A percentile compares a stretch with the other conserved stretches of the same genome.
Conservation (phyloP, 495 filamentous ascomycete genomes). For the Penicillium parvum region DNA sequence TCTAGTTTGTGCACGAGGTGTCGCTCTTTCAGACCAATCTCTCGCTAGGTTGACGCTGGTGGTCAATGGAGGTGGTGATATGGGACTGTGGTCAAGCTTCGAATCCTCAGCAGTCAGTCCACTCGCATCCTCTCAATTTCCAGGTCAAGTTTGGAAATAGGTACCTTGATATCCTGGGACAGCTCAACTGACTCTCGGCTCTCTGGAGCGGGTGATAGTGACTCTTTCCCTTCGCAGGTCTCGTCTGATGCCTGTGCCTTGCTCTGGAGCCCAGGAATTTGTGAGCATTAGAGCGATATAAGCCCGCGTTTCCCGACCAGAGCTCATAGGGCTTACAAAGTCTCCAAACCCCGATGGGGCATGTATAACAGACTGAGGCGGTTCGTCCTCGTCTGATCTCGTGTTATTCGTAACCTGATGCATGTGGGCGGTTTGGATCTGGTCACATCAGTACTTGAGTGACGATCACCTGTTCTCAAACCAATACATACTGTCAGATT, state of each 20-base stretch:
- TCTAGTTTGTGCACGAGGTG: constrained; percentile 77
- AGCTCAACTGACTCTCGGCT: not conserved
- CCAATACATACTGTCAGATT: constrained; percentile 33
- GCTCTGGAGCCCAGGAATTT: not conserved
- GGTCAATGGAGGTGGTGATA: constrained; percentile 61
- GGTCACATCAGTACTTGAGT: constrained; percentile 25
- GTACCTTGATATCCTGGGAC: constrained; percentile 7
- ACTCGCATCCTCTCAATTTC: not conserved
- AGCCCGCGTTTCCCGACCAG: too few species aligned
- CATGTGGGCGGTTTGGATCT: constrained; percentile 61
- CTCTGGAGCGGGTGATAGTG: constrained; percentile 1
- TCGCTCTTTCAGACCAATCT: constrained; percentile 64
- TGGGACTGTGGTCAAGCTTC: constrained; percentile 34
- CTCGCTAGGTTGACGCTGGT: constrained; percentile 63
- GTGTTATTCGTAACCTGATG: constrained; percentile 46
- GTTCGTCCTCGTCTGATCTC: constrained; percentile 62
- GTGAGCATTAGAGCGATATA: too few species aligned
- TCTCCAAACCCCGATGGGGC: constrained; percentile 72
- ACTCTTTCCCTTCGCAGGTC: constrained; percentile 11
- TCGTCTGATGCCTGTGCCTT: not conserved
- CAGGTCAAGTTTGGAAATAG: constrained; percentile 4
- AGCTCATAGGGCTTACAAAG: constrained; percentile 69
- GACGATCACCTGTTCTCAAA: not conserved
- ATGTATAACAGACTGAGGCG: constrained; percentile 79
- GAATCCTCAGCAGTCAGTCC: constrained; percentile 12